Conservation (phyloP, 2,329 filamentous ascomycete species). For the Pestalotiopsis sp. region DNA sequence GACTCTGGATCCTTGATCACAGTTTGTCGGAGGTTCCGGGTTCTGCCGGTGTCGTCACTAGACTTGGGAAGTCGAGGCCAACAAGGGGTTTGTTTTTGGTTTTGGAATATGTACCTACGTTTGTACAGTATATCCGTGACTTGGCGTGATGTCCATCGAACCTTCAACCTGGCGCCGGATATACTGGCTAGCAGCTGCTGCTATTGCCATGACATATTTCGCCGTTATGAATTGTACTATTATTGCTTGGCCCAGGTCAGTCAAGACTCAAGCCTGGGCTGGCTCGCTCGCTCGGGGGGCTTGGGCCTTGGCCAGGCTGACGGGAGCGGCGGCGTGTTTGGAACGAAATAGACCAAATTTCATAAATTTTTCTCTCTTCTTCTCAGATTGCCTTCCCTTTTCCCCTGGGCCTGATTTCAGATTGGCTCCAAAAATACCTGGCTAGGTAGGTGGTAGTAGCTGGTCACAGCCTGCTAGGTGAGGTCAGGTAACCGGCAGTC, state of each 20-base stretch:
- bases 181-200: not conserved
- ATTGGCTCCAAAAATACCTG: not conserved
- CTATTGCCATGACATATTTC: not conserved
- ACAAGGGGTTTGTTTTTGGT: not conserved
- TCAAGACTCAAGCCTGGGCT: not conserved
- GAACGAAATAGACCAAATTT: not conserved
- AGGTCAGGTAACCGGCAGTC: not conserved
- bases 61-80: not conserved
- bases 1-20: not conserved
- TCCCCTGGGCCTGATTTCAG: not conserved
- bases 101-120: not conserved
- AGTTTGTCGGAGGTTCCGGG: conserved; percentile 5
- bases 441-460: not conserved
- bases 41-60: conserved; percentile 11
- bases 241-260: not conserved
- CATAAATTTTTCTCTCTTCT: not conserved
- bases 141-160: not conserved
- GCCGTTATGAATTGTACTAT: not conserved
- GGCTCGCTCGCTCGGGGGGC: not conserved
- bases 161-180: not conserved
- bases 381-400: not conserved
- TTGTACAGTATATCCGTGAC: not conserved
- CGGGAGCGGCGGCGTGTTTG: not conserved
- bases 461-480: not conserved
- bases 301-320: not conserved